A percentile compares a stretch with the other conserved stretches of the same genome.
These are phyloP conservation scores for Diaporthe destruens DNA, from an alignment of 2,329 filamentous ascomycete genomes.

Conservation along the genomic window DNA sequence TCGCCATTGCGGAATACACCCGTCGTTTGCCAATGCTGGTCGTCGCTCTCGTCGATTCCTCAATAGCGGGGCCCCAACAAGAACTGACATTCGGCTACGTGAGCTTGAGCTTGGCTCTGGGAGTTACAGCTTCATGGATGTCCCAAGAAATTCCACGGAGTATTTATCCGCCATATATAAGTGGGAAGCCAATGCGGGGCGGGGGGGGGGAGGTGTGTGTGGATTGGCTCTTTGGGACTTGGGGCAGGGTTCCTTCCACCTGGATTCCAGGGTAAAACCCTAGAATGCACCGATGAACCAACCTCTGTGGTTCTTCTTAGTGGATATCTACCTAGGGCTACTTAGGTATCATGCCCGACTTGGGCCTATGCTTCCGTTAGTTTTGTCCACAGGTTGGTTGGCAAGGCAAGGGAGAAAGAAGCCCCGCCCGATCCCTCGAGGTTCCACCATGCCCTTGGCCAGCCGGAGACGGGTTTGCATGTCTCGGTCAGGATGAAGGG, in stretches of 20 bases:
- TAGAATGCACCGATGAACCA: background rate
- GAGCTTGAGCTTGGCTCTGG: background rate
- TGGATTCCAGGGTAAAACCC: background rate
- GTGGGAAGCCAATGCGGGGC: background rate
- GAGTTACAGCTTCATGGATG: fast-evolving
- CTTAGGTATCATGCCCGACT: too few species aligned
- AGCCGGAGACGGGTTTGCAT: background rate
- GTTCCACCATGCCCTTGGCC: background rate
- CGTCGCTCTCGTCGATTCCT: background rate
- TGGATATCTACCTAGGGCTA: too few species aligned
- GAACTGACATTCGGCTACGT: background rate
- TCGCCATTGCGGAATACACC: background rate
- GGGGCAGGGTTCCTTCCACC: background rate
- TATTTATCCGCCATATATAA: background rate
- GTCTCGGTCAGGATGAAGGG: background rate
- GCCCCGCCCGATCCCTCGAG: too few species aligned
- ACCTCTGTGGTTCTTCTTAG: background rate
- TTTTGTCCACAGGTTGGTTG: background rate
- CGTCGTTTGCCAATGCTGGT: background rate
- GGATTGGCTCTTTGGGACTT: background rate
- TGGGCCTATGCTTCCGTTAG: background rate
- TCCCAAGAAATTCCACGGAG: background rate
- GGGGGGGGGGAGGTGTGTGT: too few species aligned
- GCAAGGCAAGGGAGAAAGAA: background rate
- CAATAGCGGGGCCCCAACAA: background rate